These are phyloP conservation scores for Blastocladiella emersonii DNA, from an alignment of 371 early-diverging fungal genomes.

Conservation along the genomic window DNA sequence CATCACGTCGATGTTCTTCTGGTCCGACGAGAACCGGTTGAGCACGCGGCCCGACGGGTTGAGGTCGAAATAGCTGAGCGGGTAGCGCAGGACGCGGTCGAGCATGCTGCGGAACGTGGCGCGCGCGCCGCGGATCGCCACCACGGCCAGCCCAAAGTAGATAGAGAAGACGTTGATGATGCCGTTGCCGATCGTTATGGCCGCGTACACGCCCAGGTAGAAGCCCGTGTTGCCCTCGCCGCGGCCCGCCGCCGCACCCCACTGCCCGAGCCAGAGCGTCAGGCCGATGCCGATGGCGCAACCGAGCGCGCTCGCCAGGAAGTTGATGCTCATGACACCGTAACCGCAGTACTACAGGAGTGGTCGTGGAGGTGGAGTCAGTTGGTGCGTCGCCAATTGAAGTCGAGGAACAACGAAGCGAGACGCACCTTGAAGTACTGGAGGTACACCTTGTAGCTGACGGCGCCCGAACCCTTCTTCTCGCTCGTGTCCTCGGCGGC, in stretches of 20 bases:
- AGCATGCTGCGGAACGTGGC: constrained; percentile 48
- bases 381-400: too few relatives aligned
- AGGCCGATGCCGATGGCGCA: background rate
- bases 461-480: background rate
- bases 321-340: background rate
- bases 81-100: constrained; percentile 20
- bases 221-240: background rate
- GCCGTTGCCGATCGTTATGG: constrained; percentile 52
- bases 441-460: background rate
- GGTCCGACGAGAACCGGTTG: constrained; percentile 30
- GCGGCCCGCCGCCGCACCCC: background rate
- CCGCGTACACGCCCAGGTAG: constrained; percentile 46
- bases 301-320: background rate
- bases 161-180: constrained; percentile 53
- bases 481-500: background rate
- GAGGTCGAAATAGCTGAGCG: constrained; percentile 45
- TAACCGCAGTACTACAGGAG: background rate
- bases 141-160: constrained; percentile 60
- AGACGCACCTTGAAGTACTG: background rate
- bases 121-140: constrained; percentile 60
- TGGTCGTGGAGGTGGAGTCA: too few relatives aligned
- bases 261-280: background rate
- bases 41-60: constrained; percentile 76
- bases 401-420: too few relatives aligned
- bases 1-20: background rate